Percentiles rank a stretch among this genome's conserved stretches.
phyloP scores from a whole-genome alignment of 2,329 filamentous ascomycete genomes.

The Fusarium protoensiforme region DNA sequence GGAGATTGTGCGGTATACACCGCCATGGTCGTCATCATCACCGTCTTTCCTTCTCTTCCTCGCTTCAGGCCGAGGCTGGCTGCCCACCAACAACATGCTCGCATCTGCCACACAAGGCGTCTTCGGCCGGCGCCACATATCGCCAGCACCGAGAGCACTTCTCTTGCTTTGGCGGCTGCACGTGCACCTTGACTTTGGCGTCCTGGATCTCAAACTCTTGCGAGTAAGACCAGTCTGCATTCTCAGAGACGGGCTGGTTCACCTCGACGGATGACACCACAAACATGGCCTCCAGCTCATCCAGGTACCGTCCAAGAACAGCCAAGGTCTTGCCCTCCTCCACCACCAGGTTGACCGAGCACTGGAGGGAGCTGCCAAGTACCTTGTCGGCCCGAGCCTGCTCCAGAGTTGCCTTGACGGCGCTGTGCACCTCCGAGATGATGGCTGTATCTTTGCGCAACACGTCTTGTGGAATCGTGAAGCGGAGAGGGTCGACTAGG shows the following conservation, averaged over 20 bases:
- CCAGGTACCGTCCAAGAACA: slow-evolving; percentile 53
- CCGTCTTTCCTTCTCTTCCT: slow-evolving; percentile 9
- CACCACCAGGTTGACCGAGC: slow-evolving; percentile 70
- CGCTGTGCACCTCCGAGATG: slow-evolving; percentile 68
- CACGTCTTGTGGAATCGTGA: slow-evolving; percentile 51
- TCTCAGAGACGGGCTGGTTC: slow-evolving; percentile 46
- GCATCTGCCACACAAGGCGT: slow-evolving; percentile 79
- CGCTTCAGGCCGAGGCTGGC: slow-evolving; percentile 15
- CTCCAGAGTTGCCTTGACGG: slow-evolving; percentile 82
- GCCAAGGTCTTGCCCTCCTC: slow-evolving; percentile 49
- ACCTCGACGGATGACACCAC: slow-evolving; percentile 74
- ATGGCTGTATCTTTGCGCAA: slow-evolving; percentile 57
- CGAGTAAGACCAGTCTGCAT: slow-evolving; percentile 54
- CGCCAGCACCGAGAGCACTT: slow-evolving; percentile 95
- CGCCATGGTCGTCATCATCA: slow-evolving; percentile 5
- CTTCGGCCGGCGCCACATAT: slow-evolving; percentile 75
- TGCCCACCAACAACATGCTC: slow-evolving; percentile 66
- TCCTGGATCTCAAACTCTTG: slow-evolving; percentile 56
- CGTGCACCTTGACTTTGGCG: slow-evolving; percentile 52
- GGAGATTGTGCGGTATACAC: slow-evolving; percentile 27
- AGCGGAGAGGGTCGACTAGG: slow-evolving; percentile 53
- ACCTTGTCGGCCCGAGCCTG: slow-evolving; percentile 75
- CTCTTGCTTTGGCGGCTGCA: slow-evolving; percentile 60
- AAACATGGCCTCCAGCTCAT: slow-evolving; percentile 72
- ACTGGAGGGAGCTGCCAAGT: slow-evolving; percentile 85